These are phyloP conservation scores for Pistacia integerrima DNA, from an alignment of 345 rosid species.

Conservation along the genomic window DNA sequence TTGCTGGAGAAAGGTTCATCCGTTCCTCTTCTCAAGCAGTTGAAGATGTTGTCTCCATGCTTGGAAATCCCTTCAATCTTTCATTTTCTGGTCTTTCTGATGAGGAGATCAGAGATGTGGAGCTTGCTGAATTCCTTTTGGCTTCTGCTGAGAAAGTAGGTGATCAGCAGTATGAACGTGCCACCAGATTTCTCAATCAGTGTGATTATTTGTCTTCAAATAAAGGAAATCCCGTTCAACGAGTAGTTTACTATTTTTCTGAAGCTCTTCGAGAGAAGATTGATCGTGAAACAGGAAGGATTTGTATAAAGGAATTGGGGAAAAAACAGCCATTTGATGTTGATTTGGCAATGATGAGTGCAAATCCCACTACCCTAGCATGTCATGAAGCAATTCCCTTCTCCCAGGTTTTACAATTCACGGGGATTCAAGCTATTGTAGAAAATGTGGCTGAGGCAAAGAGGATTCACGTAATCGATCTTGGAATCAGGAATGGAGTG, in stretches of 20 bases:
- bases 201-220: constrained; percentile 32
- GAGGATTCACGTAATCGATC: constrained; percentile 46
- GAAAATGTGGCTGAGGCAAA: constrained; percentile 44
- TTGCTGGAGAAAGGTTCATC: constrained; percentile 52
- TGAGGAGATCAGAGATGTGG: constrained; percentile 38
- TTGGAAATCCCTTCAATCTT: constrained; percentile 23
- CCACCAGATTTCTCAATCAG: constrained; percentile 40
- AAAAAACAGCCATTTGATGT: constrained; percentile 10
- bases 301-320: background rate
- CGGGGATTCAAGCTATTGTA: constrained; percentile 47
- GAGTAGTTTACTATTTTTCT: constrained; percentile 45
- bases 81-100: constrained; percentile 34
- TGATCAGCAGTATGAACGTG: constrained; percentile 40
- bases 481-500: constrained; percentile 35
- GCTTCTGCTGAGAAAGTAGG: constrained; percentile 48
- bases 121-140: constrained; percentile 45
- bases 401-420: constrained; percentile 31
- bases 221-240: constrained; percentile 44
- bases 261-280: constrained; percentile 50
- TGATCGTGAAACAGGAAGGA: constrained; percentile 38
- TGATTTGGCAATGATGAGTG: constrained; percentile 20
- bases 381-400: constrained; percentile 40
- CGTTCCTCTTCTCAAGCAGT: constrained; percentile 22
- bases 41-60: constrained; percentile 12
- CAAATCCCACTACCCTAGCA: constrained; percentile 21